A percentile compares a stretch with the other conserved stretches of the same genome.
phyloP scores from a whole-genome alignment of 805 yeast genomes.

The Candida peoriensis region DNA sequence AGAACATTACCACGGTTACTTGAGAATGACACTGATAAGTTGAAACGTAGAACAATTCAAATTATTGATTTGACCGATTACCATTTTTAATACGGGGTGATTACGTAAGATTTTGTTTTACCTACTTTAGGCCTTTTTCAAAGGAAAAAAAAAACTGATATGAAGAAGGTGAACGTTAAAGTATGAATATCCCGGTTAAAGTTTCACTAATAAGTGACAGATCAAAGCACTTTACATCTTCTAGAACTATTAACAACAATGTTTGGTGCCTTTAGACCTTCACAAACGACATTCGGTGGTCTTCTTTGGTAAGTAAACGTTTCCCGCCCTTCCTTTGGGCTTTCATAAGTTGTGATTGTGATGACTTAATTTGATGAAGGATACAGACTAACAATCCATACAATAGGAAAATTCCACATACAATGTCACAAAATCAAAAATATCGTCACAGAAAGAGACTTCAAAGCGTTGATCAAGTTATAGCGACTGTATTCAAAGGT shows the following conservation, averaged over 20 bases:
- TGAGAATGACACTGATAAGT: too few relatives aligned
- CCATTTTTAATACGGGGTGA: too few relatives aligned
- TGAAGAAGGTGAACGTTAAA: neutral
- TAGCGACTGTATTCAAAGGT: conserved; percentile 57
- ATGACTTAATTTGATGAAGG: neutral
- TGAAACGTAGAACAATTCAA: too few relatives aligned
- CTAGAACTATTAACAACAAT: too few relatives aligned
- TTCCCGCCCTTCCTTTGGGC: neutral
- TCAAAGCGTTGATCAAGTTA: conserved; percentile 73
- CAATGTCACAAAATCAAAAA: conserved; percentile 77
- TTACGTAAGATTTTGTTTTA: neutral
- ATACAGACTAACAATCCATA: conserved; percentile 5
- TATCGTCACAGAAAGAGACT: conserved; percentile 79
- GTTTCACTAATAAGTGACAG: neutral
- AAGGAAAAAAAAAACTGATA: neutral
- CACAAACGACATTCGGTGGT: conserved; percentile 60
- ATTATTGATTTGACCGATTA: too few relatives aligned
- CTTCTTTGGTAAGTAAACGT: conserved; percentile 60
- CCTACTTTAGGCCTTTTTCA: neutral
- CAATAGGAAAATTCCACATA: conserved; percentile 65
- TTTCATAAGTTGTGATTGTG: neutral
- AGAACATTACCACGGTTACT: too few relatives aligned
- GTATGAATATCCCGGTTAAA: neutral
- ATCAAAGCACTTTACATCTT: too few relatives aligned
- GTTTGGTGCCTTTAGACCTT: conserved; percentile 71